Evolutionary conservation across 2,329 filamentous ascomycete species (phyloP).

Genomic region (Dothistroma pini): DNA sequence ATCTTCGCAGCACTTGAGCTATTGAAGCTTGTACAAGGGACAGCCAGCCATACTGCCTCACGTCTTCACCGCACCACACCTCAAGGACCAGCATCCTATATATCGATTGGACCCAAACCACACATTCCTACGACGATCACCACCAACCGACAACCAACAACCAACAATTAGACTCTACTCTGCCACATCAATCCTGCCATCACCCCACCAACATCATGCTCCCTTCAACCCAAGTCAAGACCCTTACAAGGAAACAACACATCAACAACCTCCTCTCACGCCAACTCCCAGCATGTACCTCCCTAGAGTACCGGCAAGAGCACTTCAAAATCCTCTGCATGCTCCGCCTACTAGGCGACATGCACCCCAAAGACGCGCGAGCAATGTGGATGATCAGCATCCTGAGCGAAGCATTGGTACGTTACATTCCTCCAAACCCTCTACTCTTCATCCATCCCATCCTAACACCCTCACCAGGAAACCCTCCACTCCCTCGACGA

Average conservation of each 20-base stretch:
- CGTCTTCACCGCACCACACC: not conserved
- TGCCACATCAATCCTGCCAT: not conserved
- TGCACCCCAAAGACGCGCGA: slow-evolving; percentile 14
- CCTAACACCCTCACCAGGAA: slow-evolving; percentile 4
- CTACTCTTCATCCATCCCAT: not conserved
- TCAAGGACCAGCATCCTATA: not conserved
- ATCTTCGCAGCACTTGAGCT: not conserved
- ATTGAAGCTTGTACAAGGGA: not conserved
- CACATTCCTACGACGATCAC: not conserved
- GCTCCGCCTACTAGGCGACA: slow-evolving; percentile 19
- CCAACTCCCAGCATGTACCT: slow-evolving; percentile 19
- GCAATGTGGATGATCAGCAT: slow-evolving; percentile 20
- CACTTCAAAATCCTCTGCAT: slow-evolving; percentile 21
- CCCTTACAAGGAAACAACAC: slow-evolving; percentile 16
- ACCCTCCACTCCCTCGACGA: slow-evolving; percentile 15
- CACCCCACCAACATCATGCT: slow-evolving; percentile 6
- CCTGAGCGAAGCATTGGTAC: slow-evolving; percentile 17
- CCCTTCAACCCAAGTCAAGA: slow-evolving; percentile 14
- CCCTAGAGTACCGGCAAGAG: slow-evolving; percentile 19
- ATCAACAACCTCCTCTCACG: slow-evolving; percentile 14
- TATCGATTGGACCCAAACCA: not conserved
- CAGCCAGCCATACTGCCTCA: not conserved
- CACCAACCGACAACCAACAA: not conserved
- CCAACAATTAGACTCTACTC: no score
- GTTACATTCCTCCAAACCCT: no score